These are phyloP conservation scores for Phytomonas serpens DNA, from an alignment of 208 protist genomes.

Conservation along the genomic window DNA sequence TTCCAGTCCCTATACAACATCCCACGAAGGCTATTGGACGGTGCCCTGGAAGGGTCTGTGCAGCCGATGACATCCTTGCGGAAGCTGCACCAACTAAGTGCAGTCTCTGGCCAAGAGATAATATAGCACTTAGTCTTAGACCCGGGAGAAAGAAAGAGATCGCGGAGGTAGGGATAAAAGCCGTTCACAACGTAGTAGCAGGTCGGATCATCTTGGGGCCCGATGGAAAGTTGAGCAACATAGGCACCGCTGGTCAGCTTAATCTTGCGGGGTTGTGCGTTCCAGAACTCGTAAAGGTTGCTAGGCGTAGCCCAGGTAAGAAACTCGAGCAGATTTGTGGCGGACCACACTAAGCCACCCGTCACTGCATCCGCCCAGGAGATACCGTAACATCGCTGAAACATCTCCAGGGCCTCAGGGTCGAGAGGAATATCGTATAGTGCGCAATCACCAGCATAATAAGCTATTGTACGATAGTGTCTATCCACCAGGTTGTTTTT, in stretches of 20 bases:
- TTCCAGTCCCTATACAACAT: conserved; percentile 42
- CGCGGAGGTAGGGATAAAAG: conserved; percentile 57
- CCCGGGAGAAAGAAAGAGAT: conserved; percentile 26
- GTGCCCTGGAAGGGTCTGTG: conserved; percentile 36
- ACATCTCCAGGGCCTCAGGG: conserved; percentile 16
- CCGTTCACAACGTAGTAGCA: conserved; percentile 68
- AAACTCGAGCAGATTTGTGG: conserved; percentile 34
- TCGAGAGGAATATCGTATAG: conserved; percentile 19
- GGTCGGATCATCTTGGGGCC: neutral
- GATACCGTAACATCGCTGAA: conserved; percentile 36
- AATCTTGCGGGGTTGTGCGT: conserved; percentile 16
- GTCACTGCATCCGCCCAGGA: conserved; percentile 43
- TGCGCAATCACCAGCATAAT: conserved; percentile 38
- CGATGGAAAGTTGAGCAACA: conserved; percentile 13
- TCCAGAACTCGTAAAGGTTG: conserved; percentile 35
- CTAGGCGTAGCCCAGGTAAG: conserved; percentile 27
- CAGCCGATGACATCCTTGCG: conserved; percentile 21
- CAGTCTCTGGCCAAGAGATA: conserved; percentile 48
- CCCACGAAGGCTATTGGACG: conserved; percentile 32
- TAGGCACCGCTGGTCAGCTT: conserved; percentile 50
- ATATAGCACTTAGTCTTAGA: conserved; percentile 47
- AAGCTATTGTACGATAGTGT: conserved; percentile 60
- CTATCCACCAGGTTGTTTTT: conserved; percentile 50
- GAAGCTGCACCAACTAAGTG: conserved; percentile 23
- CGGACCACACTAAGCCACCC: conserved; percentile 60